phyloP scores from a whole-genome alignment of 257 asterid genomes.

The Handroanthus guayacan region DNA sequence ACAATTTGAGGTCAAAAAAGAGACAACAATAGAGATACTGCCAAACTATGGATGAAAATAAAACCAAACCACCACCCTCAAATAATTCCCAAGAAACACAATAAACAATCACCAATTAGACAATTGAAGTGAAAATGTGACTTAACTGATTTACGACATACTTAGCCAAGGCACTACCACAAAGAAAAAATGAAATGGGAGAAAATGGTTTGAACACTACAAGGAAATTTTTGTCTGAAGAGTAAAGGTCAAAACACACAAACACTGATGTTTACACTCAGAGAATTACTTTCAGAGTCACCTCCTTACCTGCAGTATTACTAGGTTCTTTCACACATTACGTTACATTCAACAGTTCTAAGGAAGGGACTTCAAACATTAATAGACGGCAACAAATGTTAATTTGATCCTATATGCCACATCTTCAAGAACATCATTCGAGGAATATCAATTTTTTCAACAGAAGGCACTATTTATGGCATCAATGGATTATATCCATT shows the following conservation, averaged over 20 bases:
- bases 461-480: not conserved
- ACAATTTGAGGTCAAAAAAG: not conserved
- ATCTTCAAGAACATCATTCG: not conserved
- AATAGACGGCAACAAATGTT: not conserved
- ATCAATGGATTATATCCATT: not conserved
- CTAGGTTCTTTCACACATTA: not conserved
- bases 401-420: not conserved
- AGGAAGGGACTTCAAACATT: not conserved
- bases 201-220: not conserved
- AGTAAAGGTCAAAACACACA: slow-evolving; percentile 5
- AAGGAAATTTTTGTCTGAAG: not conserved
- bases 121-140: not conserved
- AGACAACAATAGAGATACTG: not conserved
- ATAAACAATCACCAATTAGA: not conserved
- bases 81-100: not conserved
- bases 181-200: not conserved
- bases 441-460: not conserved
- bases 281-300: not conserved
- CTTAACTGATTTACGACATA: not conserved
- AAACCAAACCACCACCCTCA: not conserved
- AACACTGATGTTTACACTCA: not conserved
- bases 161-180: not conserved
- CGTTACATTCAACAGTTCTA: not conserved
- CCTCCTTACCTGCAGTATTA: not conserved
- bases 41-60: slow-evolving; percentile 14